phyloP scores from a whole-genome alignment of 768 basidiomycete genomes.

The Suillus ampliporus region DNA sequence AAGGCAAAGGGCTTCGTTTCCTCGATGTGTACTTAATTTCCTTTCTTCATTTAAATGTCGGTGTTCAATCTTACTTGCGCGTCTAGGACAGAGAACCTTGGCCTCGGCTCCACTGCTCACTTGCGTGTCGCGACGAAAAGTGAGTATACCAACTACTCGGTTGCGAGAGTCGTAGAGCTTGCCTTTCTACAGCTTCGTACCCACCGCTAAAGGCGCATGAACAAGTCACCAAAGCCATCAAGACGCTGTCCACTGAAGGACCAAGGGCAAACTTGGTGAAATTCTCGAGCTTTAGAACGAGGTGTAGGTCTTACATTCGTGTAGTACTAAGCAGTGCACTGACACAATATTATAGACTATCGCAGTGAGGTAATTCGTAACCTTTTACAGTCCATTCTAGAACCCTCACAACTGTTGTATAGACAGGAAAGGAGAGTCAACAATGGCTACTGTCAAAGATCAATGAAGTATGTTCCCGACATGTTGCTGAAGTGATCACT shows the following conservation, averaged over 20 bases:
- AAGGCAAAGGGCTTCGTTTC: slow-evolving; percentile 79
- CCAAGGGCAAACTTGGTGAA: slow-evolving; percentile 46
- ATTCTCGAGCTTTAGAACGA: slow-evolving; percentile 25
- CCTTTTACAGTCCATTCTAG: background rate
- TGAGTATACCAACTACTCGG: slow-evolving; percentile 33
- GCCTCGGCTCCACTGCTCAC: slow-evolving; percentile 52
- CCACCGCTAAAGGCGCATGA: slow-evolving; percentile 65
- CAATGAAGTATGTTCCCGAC: slow-evolving; percentile 50
- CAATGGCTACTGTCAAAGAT: slow-evolving; percentile 76
- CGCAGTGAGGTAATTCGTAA: slow-evolving; percentile 9
- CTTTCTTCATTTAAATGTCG: slow-evolving; percentile 15
- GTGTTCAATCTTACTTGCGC: slow-evolving; percentile 16
- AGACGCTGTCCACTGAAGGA: slow-evolving; percentile 69
- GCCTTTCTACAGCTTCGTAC: slow-evolving; percentile 50
- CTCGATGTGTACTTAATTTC: slow-evolving; percentile 74
- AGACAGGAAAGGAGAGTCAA: slow-evolving; percentile 82
- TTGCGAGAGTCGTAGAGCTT: background rate
- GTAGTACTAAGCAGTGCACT: background rate
- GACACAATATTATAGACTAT: background rate
- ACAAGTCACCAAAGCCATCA: slow-evolving; percentile 62
- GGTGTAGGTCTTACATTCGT: slow-evolving; percentile 3
- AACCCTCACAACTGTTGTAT: slow-evolving; percentile 12
- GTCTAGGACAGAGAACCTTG: slow-evolving; percentile 76
- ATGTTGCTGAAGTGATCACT: slow-evolving; percentile 15
- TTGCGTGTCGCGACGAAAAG: slow-evolving; percentile 44